Evolutionary conservation across 2,329 filamentous ascomycete genomes (phyloP), one percentile per base, ranked within the genome.

Genomic region (Ceratocystis albifundus): DNA sequence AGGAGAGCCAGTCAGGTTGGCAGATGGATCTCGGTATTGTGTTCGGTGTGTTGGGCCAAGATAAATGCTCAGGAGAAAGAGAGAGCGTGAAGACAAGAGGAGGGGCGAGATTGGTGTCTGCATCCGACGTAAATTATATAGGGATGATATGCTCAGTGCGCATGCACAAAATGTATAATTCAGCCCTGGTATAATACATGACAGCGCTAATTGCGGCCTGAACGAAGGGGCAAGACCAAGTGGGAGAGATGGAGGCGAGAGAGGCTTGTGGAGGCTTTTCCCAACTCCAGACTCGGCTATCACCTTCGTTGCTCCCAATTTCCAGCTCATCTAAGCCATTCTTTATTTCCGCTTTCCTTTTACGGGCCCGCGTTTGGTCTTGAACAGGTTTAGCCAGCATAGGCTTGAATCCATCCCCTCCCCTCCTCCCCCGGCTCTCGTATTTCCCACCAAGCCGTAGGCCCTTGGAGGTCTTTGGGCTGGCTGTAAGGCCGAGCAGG

Each of bases 171-270:
- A 28, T 53, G 48, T 6, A 53, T 53, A 53, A 28, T 25, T 10
- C 22, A 10, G 20, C 48, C 28, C 4, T 59, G 17, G 12, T 59
- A 59, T 59, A 59, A n/a, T 17, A 59, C 28, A 55, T 10, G 53
- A 30, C 28, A 59, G 53, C 53, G 55, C 22, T 15, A 10, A 59
- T 59, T 59, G 8, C 55, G 28, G 55, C 55, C 55, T 59, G 55
- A 59, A 59, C 20, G 55, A 59, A 59, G 20, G 20, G 3, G 20
- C 48, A 10, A 53, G 48, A 28, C 48, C 22, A 12, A 28, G 48
- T 12, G 15, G 3, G 48, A 15, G 25, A 53, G 22, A 10, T 2
- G 20, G 6, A 48, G 7, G 20, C 20, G 17, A 22, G 5, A 48
- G 46, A 10, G 17, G 5, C 46, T n/a, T n/a, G 46, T 48, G n/a